Evolutionary conservation across 176 grass and related monocot genomes (phyloP).

Genomic region (Raddia guianensis): DNA sequence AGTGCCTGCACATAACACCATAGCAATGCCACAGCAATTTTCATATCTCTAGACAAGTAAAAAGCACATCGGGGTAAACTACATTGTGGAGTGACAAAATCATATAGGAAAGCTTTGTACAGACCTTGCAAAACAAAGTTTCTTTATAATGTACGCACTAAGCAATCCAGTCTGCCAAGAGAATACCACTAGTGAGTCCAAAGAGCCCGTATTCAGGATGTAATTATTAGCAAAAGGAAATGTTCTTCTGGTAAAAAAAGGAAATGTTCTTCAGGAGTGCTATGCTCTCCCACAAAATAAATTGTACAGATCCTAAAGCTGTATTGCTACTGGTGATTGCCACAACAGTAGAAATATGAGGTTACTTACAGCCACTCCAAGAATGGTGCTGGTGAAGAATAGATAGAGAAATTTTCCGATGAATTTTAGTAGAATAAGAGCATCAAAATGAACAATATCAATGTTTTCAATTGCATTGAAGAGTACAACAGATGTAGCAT

Average conservation of each 20-base stretch:
- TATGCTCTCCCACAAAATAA: not conserved
- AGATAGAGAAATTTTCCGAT: constrained; percentile 81
- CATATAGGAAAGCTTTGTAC: constrained; percentile 29
- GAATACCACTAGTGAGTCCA: constrained; percentile 35
- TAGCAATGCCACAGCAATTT: constrained; percentile 12
- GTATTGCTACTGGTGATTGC: not conserved
- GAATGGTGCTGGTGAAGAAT: constrained; percentile 75
- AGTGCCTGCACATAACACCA: constrained; percentile 64
- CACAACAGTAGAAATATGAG: not conserved
- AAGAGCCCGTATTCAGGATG: constrained; percentile 21
- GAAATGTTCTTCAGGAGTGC: too few species aligned
- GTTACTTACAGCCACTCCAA: constrained; percentile 84
- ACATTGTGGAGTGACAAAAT: not conserved
- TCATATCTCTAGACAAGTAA: constrained; percentile 14
- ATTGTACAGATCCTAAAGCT: not conserved
- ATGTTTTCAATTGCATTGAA: constrained; percentile 94
- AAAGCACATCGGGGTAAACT: constrained; percentile 22
- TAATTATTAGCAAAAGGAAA: constrained; percentile 18
- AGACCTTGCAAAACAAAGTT: constrained; percentile 87
- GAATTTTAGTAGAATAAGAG: constrained; percentile 64
- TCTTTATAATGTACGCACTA: constrained; percentile 91
- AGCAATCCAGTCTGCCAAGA: constrained; percentile 80
- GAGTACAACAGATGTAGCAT: constrained; percentile 93
- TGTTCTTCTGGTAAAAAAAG: too few species aligned
- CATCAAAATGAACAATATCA: constrained; percentile 78